These are phyloP conservation scores for Pichia sp. DNA, from an alignment of 1,139 yeast species.

Conservation along the genomic window DNA sequence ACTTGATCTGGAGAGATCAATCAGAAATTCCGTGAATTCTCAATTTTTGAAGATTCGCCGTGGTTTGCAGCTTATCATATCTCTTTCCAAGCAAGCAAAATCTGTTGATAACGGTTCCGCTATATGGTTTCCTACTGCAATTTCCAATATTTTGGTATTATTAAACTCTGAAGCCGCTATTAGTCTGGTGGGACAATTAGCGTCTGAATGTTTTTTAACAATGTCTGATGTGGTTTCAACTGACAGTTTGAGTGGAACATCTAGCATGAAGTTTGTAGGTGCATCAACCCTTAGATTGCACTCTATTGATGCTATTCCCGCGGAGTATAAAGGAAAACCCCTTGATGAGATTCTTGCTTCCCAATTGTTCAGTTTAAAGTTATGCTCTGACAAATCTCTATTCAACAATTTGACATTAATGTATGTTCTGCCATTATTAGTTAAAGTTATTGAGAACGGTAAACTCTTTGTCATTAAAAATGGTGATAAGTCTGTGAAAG, in stretches of 20 bases:
- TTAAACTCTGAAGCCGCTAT: slow-evolving; percentile 37
- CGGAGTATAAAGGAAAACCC: slow-evolving; percentile 47
- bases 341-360: slow-evolving; percentile 49
- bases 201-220: slow-evolving; percentile 31
- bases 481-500: slow-evolving; percentile 37
- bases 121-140: slow-evolving; percentile 69
- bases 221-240: slow-evolving; percentile 30
- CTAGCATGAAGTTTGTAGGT: slow-evolving; percentile 40
- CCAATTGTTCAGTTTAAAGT: slow-evolving; percentile 65
- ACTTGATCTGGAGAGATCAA: slow-evolving; percentile 52
- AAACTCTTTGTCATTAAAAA: slow-evolving; percentile 49
- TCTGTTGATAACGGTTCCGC: slow-evolving; percentile 65
- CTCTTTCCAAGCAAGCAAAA: slow-evolving; percentile 48
- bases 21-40: slow-evolving; percentile 46
- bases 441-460: slow-evolving; percentile 60
- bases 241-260: slow-evolving; percentile 24
- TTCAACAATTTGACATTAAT: slow-evolving; percentile 66
- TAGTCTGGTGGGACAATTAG: slow-evolving; percentile 39
- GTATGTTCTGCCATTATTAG: slow-evolving; percentile 70
- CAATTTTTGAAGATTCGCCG: slow-evolving; percentile 42
- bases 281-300: slow-evolving; percentile 61
- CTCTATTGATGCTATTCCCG: slow-evolving; percentile 40
- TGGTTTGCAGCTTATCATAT: slow-evolving; percentile 50
- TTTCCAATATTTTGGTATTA: slow-evolving; percentile 43
- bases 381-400: slow-evolving; percentile 68